phyloP scores from a whole-genome alignment of 352 stramenopile genomes.

The Phytopythium litorale region DNA sequence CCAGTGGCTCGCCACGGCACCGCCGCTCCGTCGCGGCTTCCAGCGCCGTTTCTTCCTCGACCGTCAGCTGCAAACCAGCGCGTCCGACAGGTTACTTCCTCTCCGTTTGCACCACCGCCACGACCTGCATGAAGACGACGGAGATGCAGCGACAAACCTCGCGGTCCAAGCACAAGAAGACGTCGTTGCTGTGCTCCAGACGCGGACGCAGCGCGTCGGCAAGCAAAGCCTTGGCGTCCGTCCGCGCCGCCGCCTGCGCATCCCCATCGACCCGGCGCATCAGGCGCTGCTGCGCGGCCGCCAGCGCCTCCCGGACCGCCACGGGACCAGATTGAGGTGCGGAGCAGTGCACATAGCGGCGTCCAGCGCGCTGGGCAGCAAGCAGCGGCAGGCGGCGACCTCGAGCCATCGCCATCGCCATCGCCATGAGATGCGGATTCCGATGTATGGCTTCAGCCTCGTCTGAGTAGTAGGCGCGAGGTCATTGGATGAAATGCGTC shows the following conservation, averaged over 20 bases:
- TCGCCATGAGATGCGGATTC: too few species aligned
- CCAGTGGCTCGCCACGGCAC: constrained; percentile 50
- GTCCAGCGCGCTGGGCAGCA: not conserved
- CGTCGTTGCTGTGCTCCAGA: constrained; percentile 39
- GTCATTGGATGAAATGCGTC: too few species aligned
- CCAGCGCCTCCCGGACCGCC: not conserved
- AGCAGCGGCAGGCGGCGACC: not conserved
- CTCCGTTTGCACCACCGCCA: not conserved
- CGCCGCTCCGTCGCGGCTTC: constrained; percentile 17
- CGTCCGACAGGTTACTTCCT: not conserved
- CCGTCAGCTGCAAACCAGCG: constrained; percentile 20
- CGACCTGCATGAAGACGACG: not conserved
- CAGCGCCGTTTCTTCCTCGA: constrained; percentile 28
- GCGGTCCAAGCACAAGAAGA: constrained; percentile 54
- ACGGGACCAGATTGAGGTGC: too few species aligned
- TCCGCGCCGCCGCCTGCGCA: constrained; percentile 6
- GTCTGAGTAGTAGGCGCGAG: too few species aligned
- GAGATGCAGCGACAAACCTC: constrained; percentile 10
- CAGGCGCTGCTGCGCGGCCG: not conserved
- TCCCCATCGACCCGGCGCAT: not conserved
- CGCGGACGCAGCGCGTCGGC: constrained; percentile 40
- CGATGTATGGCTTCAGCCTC: too few species aligned
- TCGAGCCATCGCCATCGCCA: too few species aligned
- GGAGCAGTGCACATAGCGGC: not conserved
- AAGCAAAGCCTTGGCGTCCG: constrained; percentile 56